Evolutionary conservation across 1,284 basidiomycete genomes (phyloP).

Genomic region (Wallemia ichthyophaga): DNA sequence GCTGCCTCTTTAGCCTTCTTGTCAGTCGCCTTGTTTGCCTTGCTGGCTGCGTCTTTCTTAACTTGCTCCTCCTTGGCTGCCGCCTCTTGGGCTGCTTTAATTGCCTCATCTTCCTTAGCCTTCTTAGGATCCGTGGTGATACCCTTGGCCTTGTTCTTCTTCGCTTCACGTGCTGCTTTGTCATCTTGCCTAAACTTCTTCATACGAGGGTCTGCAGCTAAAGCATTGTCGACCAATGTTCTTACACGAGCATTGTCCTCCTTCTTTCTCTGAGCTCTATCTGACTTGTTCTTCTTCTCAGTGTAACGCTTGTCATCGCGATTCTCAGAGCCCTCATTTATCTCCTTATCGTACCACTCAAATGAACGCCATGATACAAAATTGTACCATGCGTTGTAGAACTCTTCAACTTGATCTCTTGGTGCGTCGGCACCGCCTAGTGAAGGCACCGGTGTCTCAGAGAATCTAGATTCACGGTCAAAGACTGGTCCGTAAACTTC

Average conservation of each 20-base stretch:
- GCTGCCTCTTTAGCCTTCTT: constrained; percentile 67
- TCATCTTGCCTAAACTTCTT: constrained; percentile 91
- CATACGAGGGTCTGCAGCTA: constrained; percentile 73
- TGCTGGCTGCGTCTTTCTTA: constrained; percentile 32
- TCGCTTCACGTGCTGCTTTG: constrained; percentile 76
- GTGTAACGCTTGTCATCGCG: constrained; percentile 97
- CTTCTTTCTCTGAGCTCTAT: constrained; percentile 86
- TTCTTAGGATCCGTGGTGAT: constrained; percentile 22
- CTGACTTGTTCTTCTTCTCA: constrained; percentile 97
- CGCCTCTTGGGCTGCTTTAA: constrained; percentile 35
- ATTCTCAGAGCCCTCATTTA: constrained; percentile 88
- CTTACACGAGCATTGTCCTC: constrained; percentile 82
- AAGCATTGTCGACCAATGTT: constrained; percentile 55
- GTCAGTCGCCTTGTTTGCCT: constrained; percentile 43
- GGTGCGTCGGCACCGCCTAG: constrained; percentile 41
- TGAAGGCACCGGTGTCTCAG: constrained; percentile 59
- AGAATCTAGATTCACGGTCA: constrained; percentile 72
- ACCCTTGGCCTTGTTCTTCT: constrained; percentile 34
- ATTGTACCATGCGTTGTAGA: constrained; percentile 99
- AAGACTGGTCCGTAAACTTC: constrained; percentile 42
- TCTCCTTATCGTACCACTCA: constrained; percentile 94
- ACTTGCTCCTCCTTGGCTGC: constrained; percentile 44
- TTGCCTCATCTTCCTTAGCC: constrained; percentile 36
- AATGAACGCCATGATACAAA: constrained; percentile 97
- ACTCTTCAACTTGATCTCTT: constrained; percentile 60